These are phyloP conservation scores for Allantophomopsis cytisporea DNA, from an alignment of 2,329 filamentous ascomycete genomes.

Conservation along the genomic window DNA sequence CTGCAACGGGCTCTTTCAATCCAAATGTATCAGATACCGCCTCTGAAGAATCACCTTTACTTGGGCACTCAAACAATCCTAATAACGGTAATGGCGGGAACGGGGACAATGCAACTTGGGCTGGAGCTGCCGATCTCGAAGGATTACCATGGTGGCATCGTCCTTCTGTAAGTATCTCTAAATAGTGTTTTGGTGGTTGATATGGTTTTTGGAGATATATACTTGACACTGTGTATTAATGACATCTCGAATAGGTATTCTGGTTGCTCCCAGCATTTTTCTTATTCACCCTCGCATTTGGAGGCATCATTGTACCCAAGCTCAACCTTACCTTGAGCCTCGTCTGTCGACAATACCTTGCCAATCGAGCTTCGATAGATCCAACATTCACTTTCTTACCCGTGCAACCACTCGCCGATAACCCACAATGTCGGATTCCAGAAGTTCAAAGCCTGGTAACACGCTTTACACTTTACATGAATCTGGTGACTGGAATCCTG, in stretches of 20 bases:
- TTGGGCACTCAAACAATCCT: background rate
- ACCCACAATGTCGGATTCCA: conserved; percentile 67
- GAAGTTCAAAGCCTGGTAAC: conserved; percentile 68
- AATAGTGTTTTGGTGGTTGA: background rate
- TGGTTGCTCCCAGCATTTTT: conserved; percentile 76
- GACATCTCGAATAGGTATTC: conserved; percentile 41
- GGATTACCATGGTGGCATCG: conserved; percentile 46
- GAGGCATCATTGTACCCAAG: conserved; percentile 73
- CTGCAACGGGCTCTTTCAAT: background rate
- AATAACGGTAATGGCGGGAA: background rate
- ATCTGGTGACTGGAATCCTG: conserved; percentile 59
- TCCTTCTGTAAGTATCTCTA: conserved; percentile 38
- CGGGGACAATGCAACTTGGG: conserved; percentile 23
- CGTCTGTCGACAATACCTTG: conserved; percentile 72
- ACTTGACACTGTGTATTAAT: background rate
- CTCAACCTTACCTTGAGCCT: conserved; percentile 76
- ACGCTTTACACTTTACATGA: conserved; percentile 65
- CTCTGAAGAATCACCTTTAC: background rate
- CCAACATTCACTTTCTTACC: conserved; percentile 48
- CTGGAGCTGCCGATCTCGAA: conserved; percentile 41
- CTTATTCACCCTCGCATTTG: conserved; percentile 75
- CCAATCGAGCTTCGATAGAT: conserved; percentile 45
- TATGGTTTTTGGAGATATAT: background rate
- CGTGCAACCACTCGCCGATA: conserved; percentile 53
- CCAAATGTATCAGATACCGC: background rate